Percentiles rank a stretch among this genome's conserved stretches.
These are phyloP conservation scores for Tricholoma furcatifolium DNA, from an alignment of 768 basidiomycete genomes.

Conservation along the genomic window DNA sequence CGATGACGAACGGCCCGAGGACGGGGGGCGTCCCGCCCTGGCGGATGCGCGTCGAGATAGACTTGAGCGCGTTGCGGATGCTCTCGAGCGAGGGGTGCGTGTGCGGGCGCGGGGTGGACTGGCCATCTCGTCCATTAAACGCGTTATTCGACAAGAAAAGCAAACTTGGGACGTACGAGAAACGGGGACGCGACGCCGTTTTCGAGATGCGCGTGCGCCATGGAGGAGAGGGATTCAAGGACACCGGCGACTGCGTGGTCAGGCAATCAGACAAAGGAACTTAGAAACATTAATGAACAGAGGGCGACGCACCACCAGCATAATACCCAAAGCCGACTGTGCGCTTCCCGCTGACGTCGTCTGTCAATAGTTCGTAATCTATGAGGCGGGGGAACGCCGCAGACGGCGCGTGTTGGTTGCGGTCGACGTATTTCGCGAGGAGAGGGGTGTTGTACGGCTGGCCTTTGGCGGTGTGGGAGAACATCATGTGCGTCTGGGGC, in stretches of 20 bases:
- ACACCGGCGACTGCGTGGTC: constrained; percentile 70
- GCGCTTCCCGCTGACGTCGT: constrained; percentile 54
- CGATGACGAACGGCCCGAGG: constrained; percentile 77
- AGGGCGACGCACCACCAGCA: constrained; percentile 69
- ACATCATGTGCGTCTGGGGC: constrained; percentile 80
- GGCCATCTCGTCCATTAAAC: too few species aligned
- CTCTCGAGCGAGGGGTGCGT: constrained; percentile 58
- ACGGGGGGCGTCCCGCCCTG: constrained; percentile 56
- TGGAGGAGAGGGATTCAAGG: constrained; percentile 75
- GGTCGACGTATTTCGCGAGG: constrained; percentile 58
- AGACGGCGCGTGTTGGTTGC: neutral
- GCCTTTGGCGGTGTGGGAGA: constrained; percentile 89
- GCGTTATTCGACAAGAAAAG: neutral
- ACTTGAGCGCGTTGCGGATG: constrained; percentile 51
- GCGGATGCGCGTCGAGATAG: constrained; percentile 56
- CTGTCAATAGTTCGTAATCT: constrained; percentile 84
- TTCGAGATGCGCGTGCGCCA: constrained; percentile 78
- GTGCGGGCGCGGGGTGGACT: constrained; percentile 83
- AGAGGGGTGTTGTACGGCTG: constrained; percentile 85
- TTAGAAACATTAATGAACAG: too few species aligned
- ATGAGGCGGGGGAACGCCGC: constrained; percentile 49
- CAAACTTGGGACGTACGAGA: constrained; percentile 48
- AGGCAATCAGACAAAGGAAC: constrained; percentile 3
- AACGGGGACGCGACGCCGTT: constrained; percentile 82
- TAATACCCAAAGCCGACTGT: constrained; percentile 92